Percentiles rank a stretch among this genome's conserved stretches.
phyloP scores from a whole-genome alignment of 192 early-diverging fungal genomes.

The Backusella sp. region DNA sequence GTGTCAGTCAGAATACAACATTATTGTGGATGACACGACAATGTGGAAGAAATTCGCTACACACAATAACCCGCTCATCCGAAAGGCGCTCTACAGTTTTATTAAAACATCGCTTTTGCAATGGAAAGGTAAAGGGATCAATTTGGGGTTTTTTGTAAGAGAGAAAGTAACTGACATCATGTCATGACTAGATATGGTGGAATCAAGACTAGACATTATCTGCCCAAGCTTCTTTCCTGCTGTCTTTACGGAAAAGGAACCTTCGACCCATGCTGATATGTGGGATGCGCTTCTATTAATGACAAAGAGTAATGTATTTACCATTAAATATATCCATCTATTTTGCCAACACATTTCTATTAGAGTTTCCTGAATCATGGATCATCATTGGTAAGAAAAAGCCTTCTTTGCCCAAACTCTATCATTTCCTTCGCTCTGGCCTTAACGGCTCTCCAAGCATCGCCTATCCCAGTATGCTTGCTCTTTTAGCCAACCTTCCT shows the following conservation, averaged over 20 bases:
- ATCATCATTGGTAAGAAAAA: constrained; percentile 52
- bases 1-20: constrained; percentile 34
- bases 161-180: constrained; percentile 9
- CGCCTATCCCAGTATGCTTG: constrained; percentile 77
- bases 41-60: constrained; percentile 53
- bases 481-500: constrained; percentile 67
- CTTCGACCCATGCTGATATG: constrained; percentile 69
- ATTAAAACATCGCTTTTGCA: constrained; percentile 48
- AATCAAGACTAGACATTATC: constrained; percentile 44
- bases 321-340: background rate
- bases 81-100: constrained; percentile 60
- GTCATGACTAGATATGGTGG: constrained; percentile 42
- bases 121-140: constrained; percentile 40
- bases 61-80: constrained; percentile 48
- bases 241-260: constrained; percentile 75
- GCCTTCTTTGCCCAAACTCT: constrained; percentile 59
- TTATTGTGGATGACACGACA: constrained; percentile 48
- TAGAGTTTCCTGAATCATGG: constrained; percentile 65
- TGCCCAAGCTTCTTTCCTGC: constrained; percentile 56
- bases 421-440: constrained; percentile 64
- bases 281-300: constrained; percentile 86
- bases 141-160: background rate
- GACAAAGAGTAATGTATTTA: constrained; percentile 50
- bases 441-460: constrained; percentile 62
- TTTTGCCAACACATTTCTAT: background rate